phyloP scores from a whole-genome alignment of 164 flowering plant genomes.

The Chimonanthus praecox region DNA sequence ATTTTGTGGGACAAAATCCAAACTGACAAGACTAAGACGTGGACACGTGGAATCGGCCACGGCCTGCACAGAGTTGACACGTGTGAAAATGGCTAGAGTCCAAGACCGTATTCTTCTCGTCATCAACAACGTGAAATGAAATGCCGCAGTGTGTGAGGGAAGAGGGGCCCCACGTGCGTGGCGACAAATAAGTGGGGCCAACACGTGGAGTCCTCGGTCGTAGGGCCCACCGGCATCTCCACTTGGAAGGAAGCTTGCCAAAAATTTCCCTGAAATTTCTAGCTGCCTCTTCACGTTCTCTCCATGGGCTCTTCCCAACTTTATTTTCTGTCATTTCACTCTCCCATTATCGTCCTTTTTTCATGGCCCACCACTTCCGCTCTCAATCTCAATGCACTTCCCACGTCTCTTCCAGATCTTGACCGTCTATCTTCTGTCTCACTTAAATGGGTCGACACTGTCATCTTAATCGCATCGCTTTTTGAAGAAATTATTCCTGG shows the following conservation, averaged over 20 bases:
- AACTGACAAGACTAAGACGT: constrained; percentile 14
- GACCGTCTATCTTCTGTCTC: too few relatives aligned
- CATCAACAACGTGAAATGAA: not conserved
- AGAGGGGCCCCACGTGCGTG: constrained; percentile 15
- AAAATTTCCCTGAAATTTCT: not conserved
- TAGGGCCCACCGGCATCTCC: constrained; percentile 1
- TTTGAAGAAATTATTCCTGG: too few relatives aligned
- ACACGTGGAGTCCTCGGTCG: constrained; percentile 6
- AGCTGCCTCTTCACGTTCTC: constrained; percentile 2
- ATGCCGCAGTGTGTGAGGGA: constrained; percentile 5
- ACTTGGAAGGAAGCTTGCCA: not conserved
- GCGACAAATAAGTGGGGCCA: not conserved
- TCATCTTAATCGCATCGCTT: too few relatives aligned
- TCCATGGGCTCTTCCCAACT: too few relatives aligned
- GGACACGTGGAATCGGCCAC: constrained; percentile 23
- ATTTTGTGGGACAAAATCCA: not conserved
- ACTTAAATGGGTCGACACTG: too few relatives aligned
- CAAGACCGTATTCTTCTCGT: constrained; percentile 8
- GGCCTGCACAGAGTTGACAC: constrained; percentile 14
- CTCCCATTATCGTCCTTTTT: too few relatives aligned
- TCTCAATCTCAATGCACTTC: too few relatives aligned
- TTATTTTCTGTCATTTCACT: too few relatives aligned
- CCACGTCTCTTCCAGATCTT: too few relatives aligned
- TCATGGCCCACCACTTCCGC: too few relatives aligned
- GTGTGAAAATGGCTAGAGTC: constrained; percentile 13